These are phyloP conservation scores for Yarrowia deformans DNA, from an alignment of 805 yeast genomes.

Conservation along the genomic window DNA sequence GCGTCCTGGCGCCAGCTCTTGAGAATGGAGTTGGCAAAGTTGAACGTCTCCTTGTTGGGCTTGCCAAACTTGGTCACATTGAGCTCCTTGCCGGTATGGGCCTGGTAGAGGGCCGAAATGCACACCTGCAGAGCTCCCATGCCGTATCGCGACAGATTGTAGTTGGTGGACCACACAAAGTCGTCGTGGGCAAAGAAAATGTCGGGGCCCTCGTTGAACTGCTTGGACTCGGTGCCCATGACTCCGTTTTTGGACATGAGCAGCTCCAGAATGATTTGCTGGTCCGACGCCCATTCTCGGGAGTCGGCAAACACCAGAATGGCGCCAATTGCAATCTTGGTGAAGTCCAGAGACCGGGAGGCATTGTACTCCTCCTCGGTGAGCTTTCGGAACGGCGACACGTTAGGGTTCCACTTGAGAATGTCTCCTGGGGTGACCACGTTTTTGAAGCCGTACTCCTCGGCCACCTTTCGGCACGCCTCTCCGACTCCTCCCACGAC, in stretches of 20 bases:
- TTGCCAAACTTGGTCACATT: slow-evolving; percentile 86
- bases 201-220: slow-evolving; percentile 78
- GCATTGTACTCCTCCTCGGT: slow-evolving; percentile 72
- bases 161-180: slow-evolving; percentile 92
- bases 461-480: slow-evolving; percentile 81
- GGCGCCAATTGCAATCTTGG: slow-evolving; percentile 73
- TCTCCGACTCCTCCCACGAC: slow-evolving; percentile 92
- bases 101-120: slow-evolving; percentile 81
- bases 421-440: slow-evolving; percentile 84
- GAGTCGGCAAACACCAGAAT: slow-evolving; percentile 91
- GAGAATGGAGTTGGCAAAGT: slow-evolving; percentile 80
- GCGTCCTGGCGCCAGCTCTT: slow-evolving; percentile 80
- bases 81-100: slow-evolving; percentile 82
- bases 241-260: slow-evolving; percentile 77
- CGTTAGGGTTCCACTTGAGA: slow-evolving; percentile 85
- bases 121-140: slow-evolving; percentile 95
- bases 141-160: slow-evolving; percentile 81
- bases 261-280: slow-evolving; percentile 84
- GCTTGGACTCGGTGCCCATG: slow-evolving; percentile 80
- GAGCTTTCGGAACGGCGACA: slow-evolving; percentile 80
- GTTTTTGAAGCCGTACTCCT: slow-evolving; percentile 80
- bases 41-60: slow-evolving; percentile 87
- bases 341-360: slow-evolving; percentile 66
- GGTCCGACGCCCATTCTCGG: slow-evolving; percentile 92
- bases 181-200: slow-evolving; percentile 91